Percentiles rank a stretch among this genome's conserved stretches.
phyloP scores from a whole-genome alignment of 768 basidiomycete species.

The Rickenella mellea region DNA sequence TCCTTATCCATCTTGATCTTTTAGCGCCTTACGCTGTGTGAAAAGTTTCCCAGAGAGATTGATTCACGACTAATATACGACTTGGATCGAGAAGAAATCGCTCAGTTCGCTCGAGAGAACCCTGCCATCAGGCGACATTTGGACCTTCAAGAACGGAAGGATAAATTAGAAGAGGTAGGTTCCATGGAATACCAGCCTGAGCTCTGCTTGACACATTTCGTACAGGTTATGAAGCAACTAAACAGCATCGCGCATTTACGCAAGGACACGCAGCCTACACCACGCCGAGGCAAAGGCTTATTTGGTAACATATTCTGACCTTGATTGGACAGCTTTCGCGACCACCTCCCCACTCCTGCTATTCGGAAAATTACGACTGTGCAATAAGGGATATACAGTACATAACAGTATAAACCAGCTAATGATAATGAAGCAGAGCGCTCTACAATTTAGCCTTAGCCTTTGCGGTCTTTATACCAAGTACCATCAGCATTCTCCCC shows the following conservation, averaged over 20 bases:
- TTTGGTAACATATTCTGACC: constrained; percentile 66
- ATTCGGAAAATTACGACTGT: constrained; percentile 6
- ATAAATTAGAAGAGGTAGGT: constrained; percentile 89
- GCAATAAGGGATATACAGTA: no score
- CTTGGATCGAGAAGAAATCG: constrained; percentile 82
- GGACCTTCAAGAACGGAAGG: constrained; percentile 92
- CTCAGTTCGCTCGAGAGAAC: constrained; percentile 92
- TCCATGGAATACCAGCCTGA: not conserved
- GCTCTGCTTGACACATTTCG: constrained; percentile 4
- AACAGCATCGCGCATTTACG: constrained; percentile 86
- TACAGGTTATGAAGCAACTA: constrained; percentile 88
- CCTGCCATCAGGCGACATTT: constrained; percentile 80
- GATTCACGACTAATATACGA: constrained; percentile 90
- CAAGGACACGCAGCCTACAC: constrained; percentile 65
- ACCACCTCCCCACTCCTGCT: not conserved
- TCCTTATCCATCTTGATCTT: not conserved
- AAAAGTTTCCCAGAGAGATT: constrained; percentile 93
- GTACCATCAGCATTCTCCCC: not conserved
- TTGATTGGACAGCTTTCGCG: not conserved
- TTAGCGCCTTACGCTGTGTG: not conserved
- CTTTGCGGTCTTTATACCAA: constrained; percentile 18
- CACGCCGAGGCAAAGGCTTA: constrained; percentile 67
- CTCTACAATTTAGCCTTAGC: constrained; percentile 33
- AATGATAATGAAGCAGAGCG: no score
- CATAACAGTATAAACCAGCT: no score